Evolutionary conservation across 345 rosid species (phyloP).

Genomic region (Sonneratia alba): DNA sequence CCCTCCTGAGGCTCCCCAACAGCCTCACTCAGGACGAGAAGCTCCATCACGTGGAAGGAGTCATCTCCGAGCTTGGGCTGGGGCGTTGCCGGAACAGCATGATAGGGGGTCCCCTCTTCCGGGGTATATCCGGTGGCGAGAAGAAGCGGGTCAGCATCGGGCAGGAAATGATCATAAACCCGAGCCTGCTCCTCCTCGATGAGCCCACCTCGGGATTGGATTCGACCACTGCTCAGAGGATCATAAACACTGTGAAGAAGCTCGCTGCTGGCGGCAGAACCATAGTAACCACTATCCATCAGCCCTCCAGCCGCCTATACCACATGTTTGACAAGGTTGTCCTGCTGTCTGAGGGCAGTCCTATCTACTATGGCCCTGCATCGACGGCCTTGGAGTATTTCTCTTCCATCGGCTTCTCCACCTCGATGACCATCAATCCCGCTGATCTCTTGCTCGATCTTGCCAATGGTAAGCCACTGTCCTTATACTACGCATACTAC

Average conservation of each 20-base stretch:
- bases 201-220: constrained; percentile 98
- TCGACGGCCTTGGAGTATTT: constrained; percentile 84
- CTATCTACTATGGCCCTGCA: constrained; percentile 80
- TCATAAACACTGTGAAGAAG: constrained; percentile 66
- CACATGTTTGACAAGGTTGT: constrained; percentile 97
- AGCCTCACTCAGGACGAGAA: constrained; percentile 57
- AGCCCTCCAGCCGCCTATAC: constrained; percentile 91
- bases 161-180: constrained; percentile 95
- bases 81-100: constrained; percentile 68
- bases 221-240: constrained; percentile 89
- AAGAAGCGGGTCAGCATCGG: constrained; percentile 95
- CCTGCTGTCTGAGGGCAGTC: constrained; percentile 75
- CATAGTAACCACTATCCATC: constrained; percentile 86
- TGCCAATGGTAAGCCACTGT: constrained; percentile 64
- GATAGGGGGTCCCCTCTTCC: constrained; percentile 87
- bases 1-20: constrained; percentile 74
- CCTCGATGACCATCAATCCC: constrained; percentile 86
- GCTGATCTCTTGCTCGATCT: constrained; percentile 96
- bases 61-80: constrained; percentile 63
- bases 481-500: not conserved
- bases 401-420: constrained; percentile 71
- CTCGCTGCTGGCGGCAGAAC: constrained; percentile 86
- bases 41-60: constrained; percentile 60
- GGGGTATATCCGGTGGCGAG: constrained; percentile 98
- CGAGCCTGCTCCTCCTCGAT: constrained; percentile 78